A percentile compares a stretch with the other conserved stretches of the same genome.
Evolutionary conservation across 225 moss, liverwort and hornwort genomes (phyloP).

Genomic region (Marchantia paleacea): DNA sequence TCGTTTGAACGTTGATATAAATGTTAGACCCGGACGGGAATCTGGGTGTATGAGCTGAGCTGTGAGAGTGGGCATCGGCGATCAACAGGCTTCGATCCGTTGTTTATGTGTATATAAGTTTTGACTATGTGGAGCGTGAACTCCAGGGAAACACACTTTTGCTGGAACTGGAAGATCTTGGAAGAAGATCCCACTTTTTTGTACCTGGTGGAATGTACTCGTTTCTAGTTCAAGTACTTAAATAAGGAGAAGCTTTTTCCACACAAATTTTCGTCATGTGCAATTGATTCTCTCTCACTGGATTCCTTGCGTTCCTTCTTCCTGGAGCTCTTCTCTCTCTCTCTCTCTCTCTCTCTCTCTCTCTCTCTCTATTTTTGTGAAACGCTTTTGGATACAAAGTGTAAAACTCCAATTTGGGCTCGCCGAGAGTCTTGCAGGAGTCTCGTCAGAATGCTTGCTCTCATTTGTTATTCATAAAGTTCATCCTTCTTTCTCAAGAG

Average conservation of each 20-base stretch:
- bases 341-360: too few species aligned
- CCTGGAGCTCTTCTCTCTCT: too few species aligned
- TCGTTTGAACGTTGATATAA: background rate
- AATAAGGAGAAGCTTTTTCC: background rate
- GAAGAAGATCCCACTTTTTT: background rate
- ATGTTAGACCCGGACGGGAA: background rate
- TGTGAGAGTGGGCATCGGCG: background rate
- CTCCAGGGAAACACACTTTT: background rate
- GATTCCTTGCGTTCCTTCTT: too few species aligned
- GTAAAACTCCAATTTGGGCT: too few species aligned
- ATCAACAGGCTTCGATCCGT: background rate
- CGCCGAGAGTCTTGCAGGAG: too few species aligned
- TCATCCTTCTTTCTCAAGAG: too few species aligned
- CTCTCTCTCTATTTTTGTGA: too few species aligned
- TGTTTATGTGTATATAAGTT: background rate
- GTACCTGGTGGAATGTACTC: background rate
- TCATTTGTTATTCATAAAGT: too few species aligned
- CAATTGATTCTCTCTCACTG: too few species aligned
- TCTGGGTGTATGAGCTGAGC: background rate
- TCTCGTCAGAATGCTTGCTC: too few species aligned
- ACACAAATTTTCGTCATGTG: too few species aligned
- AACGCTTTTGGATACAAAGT: too few species aligned
- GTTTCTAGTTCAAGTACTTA: background rate
- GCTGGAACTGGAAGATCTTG: background rate
- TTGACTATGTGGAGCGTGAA: background rate